These are phyloP conservation scores for Barnettozyma sp. DNA, from an alignment of 805 yeast species.

Conservation along the genomic window DNA sequence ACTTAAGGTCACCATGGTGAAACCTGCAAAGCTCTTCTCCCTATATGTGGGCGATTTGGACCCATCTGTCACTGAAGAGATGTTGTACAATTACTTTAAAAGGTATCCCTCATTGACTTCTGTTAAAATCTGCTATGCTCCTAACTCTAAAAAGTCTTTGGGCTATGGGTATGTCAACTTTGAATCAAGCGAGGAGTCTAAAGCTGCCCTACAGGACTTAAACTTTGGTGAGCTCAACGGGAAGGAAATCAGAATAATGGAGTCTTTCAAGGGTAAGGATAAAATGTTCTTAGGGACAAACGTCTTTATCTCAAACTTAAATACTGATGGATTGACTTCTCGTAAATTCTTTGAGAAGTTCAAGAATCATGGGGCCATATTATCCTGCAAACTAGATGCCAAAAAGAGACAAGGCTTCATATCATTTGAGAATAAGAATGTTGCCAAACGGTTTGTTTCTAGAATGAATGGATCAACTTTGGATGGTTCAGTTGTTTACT, in stretches of 20 bases:
- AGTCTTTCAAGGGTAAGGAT: constrained; percentile 42
- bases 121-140: constrained; percentile 54
- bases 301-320: constrained; percentile 41
- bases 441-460: constrained; percentile 31
- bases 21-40: constrained; percentile 13
- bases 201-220: constrained; percentile 47
- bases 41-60: constrained; percentile 61
- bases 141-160: constrained; percentile 46
- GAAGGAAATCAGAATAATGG: constrained; percentile 49
- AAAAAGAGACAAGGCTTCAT: constrained; percentile 36
- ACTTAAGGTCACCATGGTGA: constrained; percentile 12
- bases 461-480: constrained; percentile 25
- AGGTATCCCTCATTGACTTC: constrained; percentile 42
- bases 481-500: constrained; percentile 28
- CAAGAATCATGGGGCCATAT: constrained; percentile 38
- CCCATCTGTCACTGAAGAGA: constrained; percentile 41
- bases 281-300: constrained; percentile 38
- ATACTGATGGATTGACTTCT: constrained; percentile 30
- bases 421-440: constrained; percentile 28
- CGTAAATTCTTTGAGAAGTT: constrained; percentile 44
- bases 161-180: constrained; percentile 75
- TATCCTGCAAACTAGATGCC: constrained; percentile 35
- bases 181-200: constrained; percentile 42
- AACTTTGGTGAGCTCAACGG: constrained; percentile 39
- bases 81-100: constrained; percentile 38